Percentiles rank a stretch among this genome's conserved stretches.
phyloP scores from a whole-genome alignment of 1,284 basidiomycete genomes.

The Cerioporus squamosus region DNA sequence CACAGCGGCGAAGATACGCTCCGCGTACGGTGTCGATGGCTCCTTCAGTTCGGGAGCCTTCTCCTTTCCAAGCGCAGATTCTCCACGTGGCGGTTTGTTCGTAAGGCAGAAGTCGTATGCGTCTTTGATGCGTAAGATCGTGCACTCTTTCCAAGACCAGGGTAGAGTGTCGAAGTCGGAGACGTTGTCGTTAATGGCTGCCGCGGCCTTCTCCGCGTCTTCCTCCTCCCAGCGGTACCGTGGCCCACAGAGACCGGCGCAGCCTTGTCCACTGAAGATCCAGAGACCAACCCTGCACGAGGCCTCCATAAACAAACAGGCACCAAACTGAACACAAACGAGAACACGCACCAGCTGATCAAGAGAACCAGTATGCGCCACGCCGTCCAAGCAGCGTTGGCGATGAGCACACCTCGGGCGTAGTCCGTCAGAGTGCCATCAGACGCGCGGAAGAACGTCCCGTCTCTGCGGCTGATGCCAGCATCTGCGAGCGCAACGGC shows the following conservation, averaged over 20 bases:
- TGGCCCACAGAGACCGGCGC: conserved; percentile 81
- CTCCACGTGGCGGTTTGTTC: conserved; percentile 42
- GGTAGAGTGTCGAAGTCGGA: conserved; percentile 56
- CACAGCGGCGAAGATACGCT: conserved; percentile 71
- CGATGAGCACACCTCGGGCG: conserved; percentile 72
- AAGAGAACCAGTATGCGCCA: conserved; percentile 71
- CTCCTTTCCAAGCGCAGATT: conserved; percentile 40
- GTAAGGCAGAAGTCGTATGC: conserved; percentile 82
- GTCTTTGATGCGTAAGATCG: conserved; percentile 72
- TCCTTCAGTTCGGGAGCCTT: conserved; percentile 30
- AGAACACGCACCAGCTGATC: conserved; percentile 60
- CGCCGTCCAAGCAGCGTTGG: conserved; percentile 78
- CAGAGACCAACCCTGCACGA: conserved; percentile 68
- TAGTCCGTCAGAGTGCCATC: conserved; percentile 74
- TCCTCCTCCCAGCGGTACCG: conserved; percentile 82
- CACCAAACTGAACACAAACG: neutral
- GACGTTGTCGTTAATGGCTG: conserved; percentile 49
- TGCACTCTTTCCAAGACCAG: conserved; percentile 79
- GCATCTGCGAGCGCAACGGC: conserved; percentile 51
- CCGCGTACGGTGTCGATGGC: conserved; percentile 47
- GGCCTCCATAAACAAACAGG: neutral
- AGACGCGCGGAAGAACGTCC: conserved; percentile 67
- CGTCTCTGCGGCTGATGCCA: conserved; percentile 59
- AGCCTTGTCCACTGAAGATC: conserved; percentile 73
- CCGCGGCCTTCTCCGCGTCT: conserved; percentile 60